Conservation (phyloP, 192 early-diverging fungal genomes). For the Coemansia pectinata region DNA sequence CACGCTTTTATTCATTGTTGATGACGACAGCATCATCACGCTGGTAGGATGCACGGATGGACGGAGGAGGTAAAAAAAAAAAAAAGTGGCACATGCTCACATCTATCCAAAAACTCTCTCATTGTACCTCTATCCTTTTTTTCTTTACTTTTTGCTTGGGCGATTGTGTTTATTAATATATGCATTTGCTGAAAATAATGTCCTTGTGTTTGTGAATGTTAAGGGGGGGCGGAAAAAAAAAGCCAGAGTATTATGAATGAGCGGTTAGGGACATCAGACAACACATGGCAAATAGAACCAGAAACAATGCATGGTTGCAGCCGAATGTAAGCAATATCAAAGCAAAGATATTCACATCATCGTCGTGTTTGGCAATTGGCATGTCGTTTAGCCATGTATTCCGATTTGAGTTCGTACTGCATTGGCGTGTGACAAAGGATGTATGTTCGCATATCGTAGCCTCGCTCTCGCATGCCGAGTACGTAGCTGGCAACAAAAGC, state of each 20-base stretch:
- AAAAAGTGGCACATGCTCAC: constrained; percentile 10
- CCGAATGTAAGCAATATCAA: not conserved
- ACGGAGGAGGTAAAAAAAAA: constrained; percentile 4
- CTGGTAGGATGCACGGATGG: constrained; percentile 32
- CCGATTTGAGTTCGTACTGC: not conserved
- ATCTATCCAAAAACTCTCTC: not conserved
- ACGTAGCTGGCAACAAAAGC: not conserved
- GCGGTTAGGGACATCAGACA: not conserved
- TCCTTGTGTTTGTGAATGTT: not conserved
- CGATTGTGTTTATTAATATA: not conserved
- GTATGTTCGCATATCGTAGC: constrained; percentile 14
- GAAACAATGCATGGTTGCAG: constrained; percentile 1
- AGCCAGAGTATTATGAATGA: not conserved
- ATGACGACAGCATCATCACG: constrained; percentile 30
- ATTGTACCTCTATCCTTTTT: not conserved
- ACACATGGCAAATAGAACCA: not conserved
- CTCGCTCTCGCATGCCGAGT: constrained; percentile 17
- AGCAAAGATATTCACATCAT: not conserved
- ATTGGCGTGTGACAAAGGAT: not conserved
- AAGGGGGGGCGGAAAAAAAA: not conserved
- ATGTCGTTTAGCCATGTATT: not conserved
- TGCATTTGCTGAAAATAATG: constrained; percentile 3
- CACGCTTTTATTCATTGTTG: constrained; percentile 38
- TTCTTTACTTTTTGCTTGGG: not conserved
- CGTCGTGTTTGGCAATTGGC: not conserved